phyloP scores from a whole-genome alignment of 805 yeast genomes.

The Hanseniaspora taiwanica region DNA sequence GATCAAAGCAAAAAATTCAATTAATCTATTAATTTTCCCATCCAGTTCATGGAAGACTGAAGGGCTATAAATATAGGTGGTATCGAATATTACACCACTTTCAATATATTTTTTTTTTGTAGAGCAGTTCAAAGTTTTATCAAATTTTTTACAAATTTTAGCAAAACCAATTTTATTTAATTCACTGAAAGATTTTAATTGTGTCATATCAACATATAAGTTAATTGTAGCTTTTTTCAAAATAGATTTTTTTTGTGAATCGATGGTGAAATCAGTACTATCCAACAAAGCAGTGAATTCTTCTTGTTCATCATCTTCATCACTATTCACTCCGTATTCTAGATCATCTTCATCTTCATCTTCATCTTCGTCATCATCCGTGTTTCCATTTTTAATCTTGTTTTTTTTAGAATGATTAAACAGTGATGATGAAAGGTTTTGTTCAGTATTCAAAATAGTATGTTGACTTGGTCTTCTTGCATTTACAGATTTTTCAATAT shows the following conservation, averaged over 20 bases:
- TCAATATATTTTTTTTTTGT: conserved; percentile 38
- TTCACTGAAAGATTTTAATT: conserved; percentile 71
- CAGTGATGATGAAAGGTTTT: no score
- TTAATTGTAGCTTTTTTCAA: conserved; percentile 51
- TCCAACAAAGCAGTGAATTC: conserved; percentile 35
- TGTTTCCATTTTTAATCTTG: conserved; percentile 7
- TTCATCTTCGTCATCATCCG: conserved; percentile 10
- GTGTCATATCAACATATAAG: conserved; percentile 61
- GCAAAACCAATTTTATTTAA: conserved; percentile 76
- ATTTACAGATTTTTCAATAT: conserved; percentile 28
- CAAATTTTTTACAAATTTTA: conserved; percentile 82
- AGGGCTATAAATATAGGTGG: conserved; percentile 43
- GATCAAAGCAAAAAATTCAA: conserved; percentile 40
- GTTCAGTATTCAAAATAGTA: conserved; percentile 2
- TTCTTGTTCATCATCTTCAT: conserved; percentile 21
- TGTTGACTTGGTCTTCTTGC: conserved; percentile 3
- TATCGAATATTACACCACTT: conserved; percentile 29
- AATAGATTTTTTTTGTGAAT: conserved; percentile 44
- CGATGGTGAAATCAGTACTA: conserved; percentile 36
- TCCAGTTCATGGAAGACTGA: conserved; percentile 38
- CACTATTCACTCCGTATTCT: conserved; percentile 27
- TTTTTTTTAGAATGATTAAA: no score
- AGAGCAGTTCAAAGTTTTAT: conserved; percentile 53
- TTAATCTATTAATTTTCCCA: conserved; percentile 36
- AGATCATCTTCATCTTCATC: conserved; percentile 18